Evolutionary conservation across 192 early-diverging fungal genomes (phyloP), one percentile per base, ranked within the genome.

Genomic region (Coemansia sp.): DNA sequence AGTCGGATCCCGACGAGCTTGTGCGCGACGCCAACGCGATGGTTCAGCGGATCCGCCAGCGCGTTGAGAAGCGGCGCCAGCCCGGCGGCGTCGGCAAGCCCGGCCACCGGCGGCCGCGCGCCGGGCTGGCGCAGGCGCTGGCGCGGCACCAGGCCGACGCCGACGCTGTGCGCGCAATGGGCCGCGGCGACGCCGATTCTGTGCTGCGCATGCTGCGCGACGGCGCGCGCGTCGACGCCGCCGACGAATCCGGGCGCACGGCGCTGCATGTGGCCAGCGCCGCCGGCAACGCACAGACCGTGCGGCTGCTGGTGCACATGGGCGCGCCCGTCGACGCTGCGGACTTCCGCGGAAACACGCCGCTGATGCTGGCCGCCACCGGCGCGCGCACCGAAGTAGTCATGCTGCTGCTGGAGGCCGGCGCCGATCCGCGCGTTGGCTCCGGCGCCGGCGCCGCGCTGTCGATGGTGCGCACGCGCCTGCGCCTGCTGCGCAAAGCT

Each of bases 191-290:
- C 26, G 8, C 49, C 4, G 62, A 69, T n/a, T 43, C 53, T 1
- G 53, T 76, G 1, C 43, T 64, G 27, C 57, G 31, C 27, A 47
- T 69, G 35, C 22, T 69, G 32, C 44, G 52, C 4, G 36, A 22
- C 0, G 73, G 73, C 5, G 47, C 43, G 0, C 44, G 50, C 2
- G 67, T 60, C 12, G 38, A 70, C 25, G 43, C 52, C 0, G 7
- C 22, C 8, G 76, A 79, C 44, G 28, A 45, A 0, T 36, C 41
- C 0, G 69, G 70, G 11, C 65, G 76, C 27, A 69, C 70, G n/a
- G 56, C 76, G 8, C 52, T 79, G 28, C 62, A 72, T 8, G 55
- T 79, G 14, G 76, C 69, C 11, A 53, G 68, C 25, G 58, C 76
- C 0, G 8, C 30, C 3, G 70, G 69, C 5, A 67, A 65, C 50